Base-by-base conservation (phyloP, 345 rosid species). In the Aquilaria yunnanensis region DNA sequence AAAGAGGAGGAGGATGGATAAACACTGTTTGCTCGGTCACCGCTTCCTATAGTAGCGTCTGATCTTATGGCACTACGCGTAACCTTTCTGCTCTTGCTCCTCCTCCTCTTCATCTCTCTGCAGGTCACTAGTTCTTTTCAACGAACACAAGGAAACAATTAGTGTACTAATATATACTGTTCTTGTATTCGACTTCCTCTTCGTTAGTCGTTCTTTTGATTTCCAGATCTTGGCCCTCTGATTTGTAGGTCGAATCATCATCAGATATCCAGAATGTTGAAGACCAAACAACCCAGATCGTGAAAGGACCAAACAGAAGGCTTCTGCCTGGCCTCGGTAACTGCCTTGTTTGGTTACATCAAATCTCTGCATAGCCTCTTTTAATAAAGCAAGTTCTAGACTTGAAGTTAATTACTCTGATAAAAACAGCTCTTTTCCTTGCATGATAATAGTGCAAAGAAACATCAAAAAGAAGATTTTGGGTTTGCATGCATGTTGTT, bases 221-320 rank as follows among this genome's bases (percentile, higher is more conserved):
- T 32, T 14, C 13, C 31, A 64, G n/a, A 10, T 31, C 0, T 30
- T 14, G 14, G 52, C 14, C 48, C 23, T 23, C 23, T 51, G 52
- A 6, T 10, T 64, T 70, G 73, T 71, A 77, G 86, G 80, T 68
- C 53, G 8, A 9, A 0, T 37, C 43, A 37, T 77, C 86, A 46
- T 79, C 81, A 9, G 81, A 76, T 49, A 45, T 53, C 23, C 14
- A 54, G 46, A 62, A 57, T 43, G 77, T 65, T 32, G 70, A 67
- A 51, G 46, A 61, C 31, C 53, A 58, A 14, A 29, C 45, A 57
- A 33, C 16, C 32, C 68, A 65, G 59, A 59, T 69, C 73, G 78
- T 69, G 62, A 80, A 72, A 71, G 87, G 79, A 61, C 62, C 72
- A 37, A 77, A 57, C 41, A 73, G 79, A 67, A 74, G 75, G 74